phyloP scores from a whole-genome alignment of 257 asterid species.

The Solanum lycopersicoides region DNA sequence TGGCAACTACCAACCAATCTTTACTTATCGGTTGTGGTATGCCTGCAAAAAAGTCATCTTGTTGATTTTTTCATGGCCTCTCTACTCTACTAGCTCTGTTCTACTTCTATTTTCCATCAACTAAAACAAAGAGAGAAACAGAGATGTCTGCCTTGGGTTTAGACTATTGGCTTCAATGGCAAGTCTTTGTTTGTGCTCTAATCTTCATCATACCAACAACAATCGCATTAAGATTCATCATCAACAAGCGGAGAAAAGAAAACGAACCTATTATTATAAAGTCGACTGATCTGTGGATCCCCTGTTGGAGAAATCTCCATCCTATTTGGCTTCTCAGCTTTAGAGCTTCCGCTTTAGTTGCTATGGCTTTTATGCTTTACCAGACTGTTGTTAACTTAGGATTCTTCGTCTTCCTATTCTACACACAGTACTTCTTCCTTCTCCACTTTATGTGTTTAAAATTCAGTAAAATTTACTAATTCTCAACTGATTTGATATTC shows the following conservation, averaged over 20 bases:
- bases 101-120: not conserved
- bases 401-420: constrained; percentile 68
- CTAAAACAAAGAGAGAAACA: not conserved
- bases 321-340: constrained; percentile 68
- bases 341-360: constrained; percentile 51
- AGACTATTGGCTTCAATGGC: constrained; percentile 72
- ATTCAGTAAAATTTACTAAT: not conserved
- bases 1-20: not conserved
- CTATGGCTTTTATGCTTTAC: constrained; percentile 58
- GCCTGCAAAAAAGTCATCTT: not conserved
- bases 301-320: constrained; percentile 67
- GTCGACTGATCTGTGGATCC: constrained; percentile 48
- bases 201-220: constrained; percentile 40
- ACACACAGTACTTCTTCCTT: constrained; percentile 51
- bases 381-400: constrained; percentile 43
- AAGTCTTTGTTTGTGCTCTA: constrained; percentile 43
- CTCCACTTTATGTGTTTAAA: not conserved
- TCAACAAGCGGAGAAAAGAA: constrained; percentile 10
- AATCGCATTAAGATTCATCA: constrained; percentile 23
- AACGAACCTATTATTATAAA: not conserved
- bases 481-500: not conserved
- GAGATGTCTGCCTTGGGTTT: not conserved
- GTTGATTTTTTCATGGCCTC: not conserved
- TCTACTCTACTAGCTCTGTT: not conserved
- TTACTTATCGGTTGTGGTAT: not conserved